Evolutionary conservation across 768 basidiomycete species (phyloP), one percentile per base, ranked within the genome.

Genomic region (Boletus bicolor): DNA sequence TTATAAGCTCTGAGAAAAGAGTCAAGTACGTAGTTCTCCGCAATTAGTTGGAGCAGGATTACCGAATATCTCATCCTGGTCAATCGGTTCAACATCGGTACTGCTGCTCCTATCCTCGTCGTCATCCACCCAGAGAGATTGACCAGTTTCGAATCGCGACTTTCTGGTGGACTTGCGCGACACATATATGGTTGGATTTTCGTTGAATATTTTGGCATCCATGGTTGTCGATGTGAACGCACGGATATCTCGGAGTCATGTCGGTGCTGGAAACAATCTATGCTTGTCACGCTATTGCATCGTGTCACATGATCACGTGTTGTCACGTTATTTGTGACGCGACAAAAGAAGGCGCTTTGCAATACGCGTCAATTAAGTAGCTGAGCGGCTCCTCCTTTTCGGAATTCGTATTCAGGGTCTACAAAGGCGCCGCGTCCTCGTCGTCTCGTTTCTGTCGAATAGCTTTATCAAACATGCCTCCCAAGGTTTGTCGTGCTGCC

Each of bases 21-120:
- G n/a, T 56, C 39, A 53, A 44, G n/a, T 2, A n/a, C 5, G 26
- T 24, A 19, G 54, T n/a, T 59, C 10, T 48, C 46, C 32, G 24
- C 15, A 39, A 48, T 50, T 1, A 10, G 21, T 24, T 32, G 32
- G 43, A 41, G 19, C 1, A 14, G 38, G 61, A 73, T 47, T 62
- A 96, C 95, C 96, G 65, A 89, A 98, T 48, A 98, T 84, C 72
- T 98, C 96, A 54, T 95, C 87, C 61, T 85, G 82, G 75, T 98
- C 94, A 51, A 98, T 96, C 39, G 77, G 81, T 64, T 91, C 76
- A 0, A 81, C 71, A 51, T 82, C 80, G 47, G 67, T 68, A 5
- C 61, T 68, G 24, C 62, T 70, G 49, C 71, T 71, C 8, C 66
- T 61, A 41, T 79, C 79, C n/a, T 72, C 66, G 37, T 73, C 65